Conservation (phyloP, 306 rosid genomes). For the barrel medic (Medicago truncatula) region MtrunA17r5.0-ANR NC_053042.1:52061001-52061500, state of each 20-base stretch:
- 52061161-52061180: constrained; percentile 87
- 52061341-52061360: constrained; percentile 88
- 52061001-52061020: constrained; percentile 82
- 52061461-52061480: constrained; percentile 5
- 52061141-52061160: constrained; percentile 71
- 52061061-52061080: constrained; percentile 95
- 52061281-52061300: constrained; percentile 70
- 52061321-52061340: constrained; percentile 63
- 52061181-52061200: constrained; percentile 76
- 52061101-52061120: constrained; percentile 82
- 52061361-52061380: constrained; percentile 93
- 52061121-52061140: constrained; percentile 91
- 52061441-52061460: neutral
- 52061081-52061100: constrained; percentile 67
- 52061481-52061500: neutral
- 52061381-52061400: constrained; percentile 88
- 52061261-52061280: constrained; percentile 61
- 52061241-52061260: constrained; percentile 31
- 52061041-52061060: constrained; percentile 96
- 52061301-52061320: constrained; percentile 67
- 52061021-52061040: constrained; percentile 89
- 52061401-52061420: constrained; percentile 84
- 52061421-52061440: neutral
- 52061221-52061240: constrained; percentile 76
- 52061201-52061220: constrained; percentile 80